These are phyloP conservation scores for Paramyrothecium sp. DNA, from an alignment of 2,329 filamentous ascomycete genomes.

Conservation along the genomic window DNA sequence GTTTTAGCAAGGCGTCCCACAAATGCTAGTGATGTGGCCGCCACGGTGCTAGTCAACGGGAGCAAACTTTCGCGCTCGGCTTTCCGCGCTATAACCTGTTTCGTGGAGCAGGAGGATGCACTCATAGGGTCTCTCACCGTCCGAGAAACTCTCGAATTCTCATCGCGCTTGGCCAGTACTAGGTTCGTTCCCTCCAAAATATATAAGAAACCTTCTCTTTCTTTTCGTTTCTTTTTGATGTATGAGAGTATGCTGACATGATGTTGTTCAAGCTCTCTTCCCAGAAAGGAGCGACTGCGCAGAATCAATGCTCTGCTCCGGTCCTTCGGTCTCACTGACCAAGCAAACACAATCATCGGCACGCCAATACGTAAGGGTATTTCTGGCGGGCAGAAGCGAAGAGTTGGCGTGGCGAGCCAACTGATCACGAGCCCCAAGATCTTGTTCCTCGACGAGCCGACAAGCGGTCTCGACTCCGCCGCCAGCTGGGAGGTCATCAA, in stretches of 20 bases:
- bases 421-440: slow-evolving; percentile 80
- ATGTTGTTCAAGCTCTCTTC: slow-evolving; percentile 16
- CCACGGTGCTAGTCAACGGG: slow-evolving; percentile 61
- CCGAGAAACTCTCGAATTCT: slow-evolving; percentile 75
- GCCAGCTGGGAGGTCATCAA: slow-evolving; percentile 75
- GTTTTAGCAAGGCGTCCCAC: slow-evolving; percentile 60
- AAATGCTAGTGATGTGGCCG: slow-evolving; percentile 37
- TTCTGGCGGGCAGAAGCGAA: slow-evolving; percentile 80
- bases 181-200: slow-evolving; percentile 36
- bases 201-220: too few species aligned
- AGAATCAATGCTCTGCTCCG: slow-evolving; percentile 66
- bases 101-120: slow-evolving; percentile 87
- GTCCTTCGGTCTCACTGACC: slow-evolving; percentile 70
- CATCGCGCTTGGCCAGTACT: slow-evolving; percentile 64
- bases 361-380: slow-evolving; percentile 82
- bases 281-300: slow-evolving; percentile 54
- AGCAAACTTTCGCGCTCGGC: slow-evolving; percentile 44
- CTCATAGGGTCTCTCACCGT: slow-evolving; percentile 80
- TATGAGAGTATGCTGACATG: not conserved
- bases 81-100: slow-evolving; percentile 68
- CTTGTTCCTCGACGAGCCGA: slow-evolving; percentile 81
- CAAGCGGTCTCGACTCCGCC: slow-evolving; percentile 77
- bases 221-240: too few species aligned
- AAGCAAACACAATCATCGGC: slow-evolving; percentile 71
- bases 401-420: slow-evolving; percentile 76